phyloP scores from a whole-genome alignment of 2,329 filamentous ascomycete genomes.

The Chaetoscypha palmicola region DNA sequence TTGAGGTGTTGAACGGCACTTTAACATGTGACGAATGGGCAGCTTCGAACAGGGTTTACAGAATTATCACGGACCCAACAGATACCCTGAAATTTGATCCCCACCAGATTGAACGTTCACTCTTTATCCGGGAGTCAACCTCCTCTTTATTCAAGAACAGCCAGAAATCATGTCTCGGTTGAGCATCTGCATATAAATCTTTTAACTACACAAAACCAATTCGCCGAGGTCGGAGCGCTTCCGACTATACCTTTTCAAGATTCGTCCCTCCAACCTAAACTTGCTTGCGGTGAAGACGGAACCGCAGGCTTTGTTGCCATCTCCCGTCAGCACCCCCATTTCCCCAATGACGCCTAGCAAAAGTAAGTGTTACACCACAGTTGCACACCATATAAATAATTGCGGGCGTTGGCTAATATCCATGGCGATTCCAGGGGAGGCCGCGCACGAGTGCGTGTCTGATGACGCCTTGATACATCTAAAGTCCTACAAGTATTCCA shows the following conservation, averaged over 20 bases:
- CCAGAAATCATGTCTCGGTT: conserved; percentile 13
- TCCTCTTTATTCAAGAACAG: background rate
- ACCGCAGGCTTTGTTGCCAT: conserved; percentile 21
- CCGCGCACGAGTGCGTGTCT: conserved; percentile 67
- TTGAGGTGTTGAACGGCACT: too few species aligned
- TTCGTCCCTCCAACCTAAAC: conserved; percentile 22
- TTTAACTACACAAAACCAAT: background rate
- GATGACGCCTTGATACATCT: conserved; percentile 88
- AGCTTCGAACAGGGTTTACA: background rate
- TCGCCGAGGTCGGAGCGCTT: conserved; percentile 30
- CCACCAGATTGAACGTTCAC: too few species aligned
- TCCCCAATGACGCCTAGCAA: conserved; percentile 35
- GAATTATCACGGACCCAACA: background rate
- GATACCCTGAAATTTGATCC: background rate
- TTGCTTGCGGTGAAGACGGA: conserved; percentile 25
- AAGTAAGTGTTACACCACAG: too few species aligned
- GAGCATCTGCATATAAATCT: conserved; percentile 8
- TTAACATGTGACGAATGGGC: too few species aligned
- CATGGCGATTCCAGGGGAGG: conserved; percentile 44
- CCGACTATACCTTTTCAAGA: conserved; percentile 22
- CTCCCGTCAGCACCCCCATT: conserved; percentile 27
- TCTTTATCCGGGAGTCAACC: background rate
- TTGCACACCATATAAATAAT: too few species aligned
- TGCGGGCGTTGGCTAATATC: too few species aligned
- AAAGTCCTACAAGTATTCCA: conserved; percentile 94